Percentiles rank a stretch among this genome's conserved stretches.
Evolutionary conservation across 768 basidiomycete genomes (phyloP).

Genomic region (Sistotremastrum suecicum): DNA sequence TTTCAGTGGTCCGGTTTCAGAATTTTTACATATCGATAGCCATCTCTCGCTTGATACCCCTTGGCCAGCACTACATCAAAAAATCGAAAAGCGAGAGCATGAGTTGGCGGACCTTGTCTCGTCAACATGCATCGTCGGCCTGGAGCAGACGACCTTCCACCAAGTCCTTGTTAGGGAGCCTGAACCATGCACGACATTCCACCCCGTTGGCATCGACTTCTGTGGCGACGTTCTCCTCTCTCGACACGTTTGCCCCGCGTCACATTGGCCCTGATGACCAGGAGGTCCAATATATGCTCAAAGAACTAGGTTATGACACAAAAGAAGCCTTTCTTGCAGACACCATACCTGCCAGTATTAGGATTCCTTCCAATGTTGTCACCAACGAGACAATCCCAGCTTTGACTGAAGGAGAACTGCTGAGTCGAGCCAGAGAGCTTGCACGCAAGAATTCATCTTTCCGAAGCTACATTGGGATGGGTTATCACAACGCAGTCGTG

Average conservation of each 20-base stretch:
- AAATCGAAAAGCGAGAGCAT: too few species aligned
- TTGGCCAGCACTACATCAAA: too few species aligned
- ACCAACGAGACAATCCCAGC: slow-evolving; percentile 56
- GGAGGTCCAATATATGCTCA: slow-evolving; percentile 77
- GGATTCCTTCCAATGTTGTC: slow-evolving; percentile 46
- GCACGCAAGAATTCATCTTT: slow-evolving; percentile 69
- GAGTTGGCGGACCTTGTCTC: too few species aligned
- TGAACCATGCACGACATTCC: too few species aligned
- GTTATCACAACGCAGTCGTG: slow-evolving; percentile 88
- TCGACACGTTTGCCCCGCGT: slow-evolving; percentile 82
- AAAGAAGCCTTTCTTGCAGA: slow-evolving; percentile 81
- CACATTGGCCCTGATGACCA: slow-evolving; percentile 84
- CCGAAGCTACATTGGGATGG: slow-evolving; percentile 97
- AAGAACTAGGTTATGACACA: slow-evolving; percentile 65
- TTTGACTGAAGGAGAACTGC: slow-evolving; percentile 78
- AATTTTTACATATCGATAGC: too few species aligned
- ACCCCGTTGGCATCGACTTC: not conserved
- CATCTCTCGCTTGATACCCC: too few species aligned
- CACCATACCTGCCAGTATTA: slow-evolving; percentile 70
- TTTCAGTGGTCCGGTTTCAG: too few species aligned
- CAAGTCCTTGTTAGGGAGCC: too few species aligned
- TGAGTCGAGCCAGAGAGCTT: slow-evolving; percentile 57
- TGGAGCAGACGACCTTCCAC: too few species aligned
- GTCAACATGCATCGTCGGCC: too few species aligned
- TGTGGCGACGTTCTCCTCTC: slow-evolving; percentile 42